Conservation (phyloP, 2,329 filamentous ascomycete species). For the Colletotrichum caudatum region DNA sequence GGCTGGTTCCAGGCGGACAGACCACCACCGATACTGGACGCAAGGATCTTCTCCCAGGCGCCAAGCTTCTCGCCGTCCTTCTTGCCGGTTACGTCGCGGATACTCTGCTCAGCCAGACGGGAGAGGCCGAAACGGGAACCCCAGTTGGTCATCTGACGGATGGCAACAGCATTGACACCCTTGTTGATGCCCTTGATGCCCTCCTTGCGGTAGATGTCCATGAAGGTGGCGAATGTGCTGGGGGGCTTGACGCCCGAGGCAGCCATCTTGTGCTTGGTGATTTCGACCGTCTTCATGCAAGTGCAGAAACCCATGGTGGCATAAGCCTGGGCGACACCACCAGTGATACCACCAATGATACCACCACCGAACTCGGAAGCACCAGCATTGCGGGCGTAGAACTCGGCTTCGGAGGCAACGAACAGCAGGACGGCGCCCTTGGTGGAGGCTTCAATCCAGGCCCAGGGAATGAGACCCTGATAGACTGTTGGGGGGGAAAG, state of each 20-base stretch:
- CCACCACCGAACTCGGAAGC: slow-evolving; percentile 89
- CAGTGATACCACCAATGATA: slow-evolving; percentile 90
- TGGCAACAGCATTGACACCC: slow-evolving; percentile 98
- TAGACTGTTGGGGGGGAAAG: slow-evolving; percentile 75
- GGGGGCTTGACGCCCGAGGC: slow-evolving; percentile 84
- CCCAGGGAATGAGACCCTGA: slow-evolving; percentile 99
- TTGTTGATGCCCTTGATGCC: slow-evolving; percentile 97
- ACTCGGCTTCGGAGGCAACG: slow-evolving; percentile 98
- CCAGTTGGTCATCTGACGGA: slow-evolving; percentile 99
- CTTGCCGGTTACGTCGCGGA: slow-evolving; percentile 84
- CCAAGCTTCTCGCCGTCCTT: slow-evolving; percentile 81
- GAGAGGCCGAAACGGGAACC: slow-evolving; percentile 95
- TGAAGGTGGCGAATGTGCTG: slow-evolving; percentile 95
- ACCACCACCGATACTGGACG: slow-evolving; percentile 89
- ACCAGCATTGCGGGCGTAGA: slow-evolving; percentile 85
- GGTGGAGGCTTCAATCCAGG: slow-evolving; percentile 99
- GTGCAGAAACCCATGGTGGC: slow-evolving; percentile 99
- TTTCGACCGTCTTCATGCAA: slow-evolving; percentile 99
- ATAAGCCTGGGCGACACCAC: slow-evolving; percentile 97
- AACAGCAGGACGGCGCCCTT: slow-evolving; percentile 99
- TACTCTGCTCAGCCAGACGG: slow-evolving; percentile 89
- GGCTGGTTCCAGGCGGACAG: slow-evolving; percentile 99
- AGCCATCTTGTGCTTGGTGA: slow-evolving; percentile 97
- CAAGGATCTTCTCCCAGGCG: slow-evolving; percentile 88
- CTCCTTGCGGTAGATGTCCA: slow-evolving; percentile 95